Base-by-base conservation (phyloP, 805 yeast genomes). In the Metschnikowia cubensis region DNA sequence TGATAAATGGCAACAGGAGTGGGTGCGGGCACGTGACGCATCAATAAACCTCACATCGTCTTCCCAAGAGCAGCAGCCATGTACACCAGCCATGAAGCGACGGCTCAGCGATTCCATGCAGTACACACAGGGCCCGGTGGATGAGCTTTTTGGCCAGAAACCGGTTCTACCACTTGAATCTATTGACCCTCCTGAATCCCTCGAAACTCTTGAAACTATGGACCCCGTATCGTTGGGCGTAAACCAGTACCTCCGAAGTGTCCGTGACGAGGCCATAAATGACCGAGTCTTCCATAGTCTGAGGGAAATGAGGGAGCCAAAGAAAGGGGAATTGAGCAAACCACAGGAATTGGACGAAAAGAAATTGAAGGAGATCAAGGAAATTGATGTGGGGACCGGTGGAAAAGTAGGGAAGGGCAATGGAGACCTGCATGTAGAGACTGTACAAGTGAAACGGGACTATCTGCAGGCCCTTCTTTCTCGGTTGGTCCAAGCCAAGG, bases 201-300 rank as follows among this genome's bases (percentile, higher is more conserved):
- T 51, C 10, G 21, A 36, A 5, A 21, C 8, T 52, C 55, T 3
- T 50, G 54, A 43, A 6, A 49, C 35, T 3, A 2, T 22, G 41
- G 32, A 22, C n/a, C 18, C 25, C 18, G 29, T 8, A 25, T 38
- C 32, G 6, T 44, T 41, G 6, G 35, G 41, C 3, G 74, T 67
- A 22, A 48, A 45, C 41, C 52, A 48, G 38, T 71, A 71, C 47
- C 52, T 72, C 36, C 50, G 40, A 5, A 43, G 48, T 3, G 75
- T 72, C 10, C 51, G 74, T 41, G 42, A 55, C 5, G 74, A 71
- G 48, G 73, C 74, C 6, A 62, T 61, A 34, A 47, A 47, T 8
- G 69, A 64, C 45, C 49, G 49, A 7, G 44, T 50, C 8, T 57
- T 63, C 3, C 47, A 56, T 43, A 59, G 13, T 29, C 35, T 21